These are phyloP conservation scores for Trypanosoma brucei DNA, from an alignment of 208 protist species.

Conservation along the genomic window DNA sequence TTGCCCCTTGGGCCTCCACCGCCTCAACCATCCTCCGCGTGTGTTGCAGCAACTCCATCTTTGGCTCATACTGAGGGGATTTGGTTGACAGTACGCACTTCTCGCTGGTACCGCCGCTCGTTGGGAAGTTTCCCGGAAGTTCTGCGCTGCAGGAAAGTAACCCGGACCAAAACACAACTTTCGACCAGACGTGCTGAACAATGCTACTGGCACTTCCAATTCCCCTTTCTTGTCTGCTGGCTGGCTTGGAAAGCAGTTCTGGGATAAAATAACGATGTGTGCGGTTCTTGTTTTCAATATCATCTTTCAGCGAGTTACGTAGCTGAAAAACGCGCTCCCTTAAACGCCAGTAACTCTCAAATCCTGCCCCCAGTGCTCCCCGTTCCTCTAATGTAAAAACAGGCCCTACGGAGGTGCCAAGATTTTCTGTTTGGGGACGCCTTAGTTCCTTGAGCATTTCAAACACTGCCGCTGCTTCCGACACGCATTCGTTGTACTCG, in stretches of 20 bases:
- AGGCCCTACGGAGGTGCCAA: conserved; percentile 16
- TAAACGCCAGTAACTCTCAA: conserved; percentile 63
- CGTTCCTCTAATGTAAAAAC: conserved; percentile 33
- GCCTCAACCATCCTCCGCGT: conserved; percentile 43
- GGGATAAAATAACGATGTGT: conserved; percentile 36
- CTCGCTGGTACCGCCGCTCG: conserved; percentile 24
- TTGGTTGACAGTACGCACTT: conserved; percentile 35
- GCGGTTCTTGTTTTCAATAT: conserved; percentile 60
- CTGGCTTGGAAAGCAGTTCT: background rate
- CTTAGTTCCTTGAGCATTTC: conserved; percentile 37
- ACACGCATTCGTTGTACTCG: conserved; percentile 38
- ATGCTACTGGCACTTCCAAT: background rate
- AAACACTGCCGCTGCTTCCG: conserved; percentile 24
- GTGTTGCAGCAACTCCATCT: conserved; percentile 36
- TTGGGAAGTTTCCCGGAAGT: conserved; percentile 6
- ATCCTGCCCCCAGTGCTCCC: conserved; percentile 26
- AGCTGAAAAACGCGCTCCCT: conserved; percentile 37
- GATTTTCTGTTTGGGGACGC: conserved; percentile 21
- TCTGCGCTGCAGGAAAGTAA: conserved; percentile 61
- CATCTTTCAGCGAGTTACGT: conserved; percentile 39
- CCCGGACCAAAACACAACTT: conserved; percentile 16
- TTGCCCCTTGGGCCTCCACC: conserved; percentile 55
- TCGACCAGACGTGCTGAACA: conserved; percentile 14
- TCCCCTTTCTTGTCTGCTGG: no score
- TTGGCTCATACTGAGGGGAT: conserved; percentile 57